These are phyloP conservation scores for Acacia concinna DNA, from an alignment of 331 rosid genomes.

Conservation along the genomic window DNA sequence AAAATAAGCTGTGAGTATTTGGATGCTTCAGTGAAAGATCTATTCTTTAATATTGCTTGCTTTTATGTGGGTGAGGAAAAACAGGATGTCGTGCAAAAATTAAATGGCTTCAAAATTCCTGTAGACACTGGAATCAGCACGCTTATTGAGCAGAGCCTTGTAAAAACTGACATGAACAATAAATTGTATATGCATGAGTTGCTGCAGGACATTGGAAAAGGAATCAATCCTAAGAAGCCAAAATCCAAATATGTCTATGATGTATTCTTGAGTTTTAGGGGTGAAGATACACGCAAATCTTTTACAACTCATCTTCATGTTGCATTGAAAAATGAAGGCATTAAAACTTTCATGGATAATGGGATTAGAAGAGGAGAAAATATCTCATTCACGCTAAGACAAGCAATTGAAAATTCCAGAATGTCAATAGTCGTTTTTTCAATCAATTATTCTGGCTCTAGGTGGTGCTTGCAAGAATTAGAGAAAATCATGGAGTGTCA, in stretches of 20 bases:
- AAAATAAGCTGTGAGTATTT: neutral
- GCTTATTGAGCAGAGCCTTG: neutral
- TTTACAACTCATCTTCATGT: neutral
- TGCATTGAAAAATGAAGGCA: neutral
- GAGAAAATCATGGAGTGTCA: slow-evolving; percentile 8
- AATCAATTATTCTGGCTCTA: neutral
- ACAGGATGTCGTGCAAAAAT: neutral
- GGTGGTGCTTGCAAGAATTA: slow-evolving; percentile 1
- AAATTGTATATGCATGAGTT: neutral
- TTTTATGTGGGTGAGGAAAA: neutral
- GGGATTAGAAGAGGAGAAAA: neutral
- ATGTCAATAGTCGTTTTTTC: neutral
- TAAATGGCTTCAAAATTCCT: neutral
- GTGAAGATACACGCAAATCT: neutral
- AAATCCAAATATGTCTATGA: neutral
- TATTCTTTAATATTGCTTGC: neutral
- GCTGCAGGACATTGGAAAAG: neutral
- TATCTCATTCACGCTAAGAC: neutral
- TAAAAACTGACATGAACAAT: neutral
- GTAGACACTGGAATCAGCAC: neutral
- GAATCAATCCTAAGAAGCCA: neutral
- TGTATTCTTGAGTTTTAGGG: neutral
- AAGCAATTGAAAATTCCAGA: neutral
- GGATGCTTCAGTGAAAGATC: neutral
- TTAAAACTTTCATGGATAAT: neutral